Conservation (phyloP, 768 basidiomycete genomes). For the Tulasnella sp. region DNA sequence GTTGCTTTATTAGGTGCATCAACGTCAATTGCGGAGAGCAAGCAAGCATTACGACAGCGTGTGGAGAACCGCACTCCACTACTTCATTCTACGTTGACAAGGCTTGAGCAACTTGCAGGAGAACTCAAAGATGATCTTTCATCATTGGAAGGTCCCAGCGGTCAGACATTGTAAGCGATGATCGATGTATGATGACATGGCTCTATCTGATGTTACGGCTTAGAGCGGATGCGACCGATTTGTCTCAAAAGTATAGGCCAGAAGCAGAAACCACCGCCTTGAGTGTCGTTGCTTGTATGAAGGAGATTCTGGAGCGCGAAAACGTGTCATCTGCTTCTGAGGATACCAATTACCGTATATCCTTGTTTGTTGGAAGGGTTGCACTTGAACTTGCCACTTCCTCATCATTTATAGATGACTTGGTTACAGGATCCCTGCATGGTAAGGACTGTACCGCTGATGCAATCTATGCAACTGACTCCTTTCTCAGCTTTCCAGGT, state of each 20-base stretch:
- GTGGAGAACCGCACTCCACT: constrained; percentile 51
- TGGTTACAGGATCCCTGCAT: not conserved
- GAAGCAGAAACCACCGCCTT: not conserved
- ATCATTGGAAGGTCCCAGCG: constrained; percentile 11
- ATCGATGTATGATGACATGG: constrained; percentile 33
- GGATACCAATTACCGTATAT: not conserved
- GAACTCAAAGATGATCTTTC: constrained; percentile 48
- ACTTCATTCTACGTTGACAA: constrained; percentile 43
- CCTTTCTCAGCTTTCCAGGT: constrained; percentile 37
- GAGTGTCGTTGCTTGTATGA: constrained; percentile 8
- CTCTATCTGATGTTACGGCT: constrained; percentile 39
- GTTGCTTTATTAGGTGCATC: constrained; percentile 28
- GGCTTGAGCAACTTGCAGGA: constrained; percentile 46
- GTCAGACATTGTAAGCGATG: constrained; percentile 25
- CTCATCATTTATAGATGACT: constrained; percentile 14
- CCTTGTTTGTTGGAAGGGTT: constrained; percentile 38
- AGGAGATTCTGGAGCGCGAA: constrained; percentile 24
- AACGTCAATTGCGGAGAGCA: constrained; percentile 48
- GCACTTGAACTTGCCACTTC: constrained; percentile 29
- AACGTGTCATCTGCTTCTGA: constrained; percentile 20
- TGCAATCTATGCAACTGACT: not conserved
- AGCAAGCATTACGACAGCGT: constrained; percentile 44
- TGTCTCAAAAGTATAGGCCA: constrained; percentile 26
- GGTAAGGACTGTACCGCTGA: not conserved
- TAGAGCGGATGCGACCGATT: constrained; percentile 18